Evolutionary conservation across 139 green algal genomes (phyloP), one percentile per base, ranked within the genome.

Genomic region (Limnomonas spitsbergensis): DNA sequence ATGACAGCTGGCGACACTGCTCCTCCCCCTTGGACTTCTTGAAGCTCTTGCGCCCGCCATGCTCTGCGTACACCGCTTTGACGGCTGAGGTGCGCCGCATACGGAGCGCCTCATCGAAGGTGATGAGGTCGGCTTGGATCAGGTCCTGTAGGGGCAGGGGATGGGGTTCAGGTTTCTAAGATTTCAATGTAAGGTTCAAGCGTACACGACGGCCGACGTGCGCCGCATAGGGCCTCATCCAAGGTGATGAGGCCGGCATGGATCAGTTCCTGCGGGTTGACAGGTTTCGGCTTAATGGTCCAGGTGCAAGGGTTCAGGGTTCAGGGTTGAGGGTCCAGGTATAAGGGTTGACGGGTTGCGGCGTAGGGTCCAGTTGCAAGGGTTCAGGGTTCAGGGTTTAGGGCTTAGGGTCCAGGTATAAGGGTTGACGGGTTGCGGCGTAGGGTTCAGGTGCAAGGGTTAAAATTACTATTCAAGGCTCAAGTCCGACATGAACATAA

Each of bases 81-180:
- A 70, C 56, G 27, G 56, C 56, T 4, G 27, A 4, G 14, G n/a
- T 37, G 4, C 56, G 9, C 7, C 9, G 14, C 29, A 9, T 34
- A 32, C 56, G 56, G 24, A 74, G 29, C 4, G 40, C 14, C 36
- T 74, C 68, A 32, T 74, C 68, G 36, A 74, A 74, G 40, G 68
- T 74, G 26, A 74, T 74, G 4, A 47, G 6, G 36, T 74, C 68
- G 42, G 29, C 24, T 9, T 53, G 24, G 24, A 74, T 42, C 7
- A 74, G 68, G 3, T 74, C 35, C 68, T 47, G 68, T 70, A 54
- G 42, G 42, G n/a, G n/a, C n/a, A n/a, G n/a, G n/a, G n/a, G n/a
- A n/a, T n/a, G n/a, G n/a, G n/a, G n/a, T n/a, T n/a, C n/a, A n/a
- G n/a, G n/a, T n/a, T n/a, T n/a, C n/a, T n/a, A n/a, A n/a, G n/a